Evolutionary conservation across 2,329 filamentous ascomycete species (phyloP), one percentile per base, ranked within the genome.

Genomic region (Neopestalotiopsis sp.): DNA sequence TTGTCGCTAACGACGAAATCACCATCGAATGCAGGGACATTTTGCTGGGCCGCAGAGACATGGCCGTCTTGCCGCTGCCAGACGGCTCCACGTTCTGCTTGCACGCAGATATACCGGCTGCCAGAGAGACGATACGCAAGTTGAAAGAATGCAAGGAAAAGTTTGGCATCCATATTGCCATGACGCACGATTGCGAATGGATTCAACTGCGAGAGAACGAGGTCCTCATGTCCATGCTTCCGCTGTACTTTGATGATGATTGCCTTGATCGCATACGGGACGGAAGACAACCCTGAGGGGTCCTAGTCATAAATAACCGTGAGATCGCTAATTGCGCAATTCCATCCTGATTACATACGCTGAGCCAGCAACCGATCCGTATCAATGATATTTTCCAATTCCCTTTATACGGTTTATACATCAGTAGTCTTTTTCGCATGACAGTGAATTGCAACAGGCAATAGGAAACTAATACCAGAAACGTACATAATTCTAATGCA

Each of bases 141-240:
- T 49, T 64, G 20, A 64, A 32, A 34, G 61, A 64, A 3, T 30
- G 24, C n/a, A 28, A 17, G 34, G 61, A 64, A 9, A 38, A 30
- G 7, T 49, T 20, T 28, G 61, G 61, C 6, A 28, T 49, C 2
- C 61, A 64, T 49, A 64, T 64, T 28, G 61, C 40, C 13, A 64
- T 64, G 61, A 49, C 34, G 20, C 61, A 64, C 14, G 61, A 64
- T 49, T 12, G 13, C 12, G n/a, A n/a, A 28, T 64, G 34, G 34
- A 64, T 64, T 38, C 34, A 64, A 17, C 7, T 20, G 12, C 17
- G 61, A 28, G 34, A 42, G 7, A 34, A 64, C 24, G 2, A 42
- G 10, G 40, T 49, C 7, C 61, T 64, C 14, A 64, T 64, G 61
- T 64, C 61, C 24, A 64, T 64, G 13, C 40, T 64, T n/a, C 38